A percentile compares a stretch with the other conserved stretches of the same genome.
Conservation (phyloP, 768 basidiomycete species). For the Boletus sp. region DNA sequence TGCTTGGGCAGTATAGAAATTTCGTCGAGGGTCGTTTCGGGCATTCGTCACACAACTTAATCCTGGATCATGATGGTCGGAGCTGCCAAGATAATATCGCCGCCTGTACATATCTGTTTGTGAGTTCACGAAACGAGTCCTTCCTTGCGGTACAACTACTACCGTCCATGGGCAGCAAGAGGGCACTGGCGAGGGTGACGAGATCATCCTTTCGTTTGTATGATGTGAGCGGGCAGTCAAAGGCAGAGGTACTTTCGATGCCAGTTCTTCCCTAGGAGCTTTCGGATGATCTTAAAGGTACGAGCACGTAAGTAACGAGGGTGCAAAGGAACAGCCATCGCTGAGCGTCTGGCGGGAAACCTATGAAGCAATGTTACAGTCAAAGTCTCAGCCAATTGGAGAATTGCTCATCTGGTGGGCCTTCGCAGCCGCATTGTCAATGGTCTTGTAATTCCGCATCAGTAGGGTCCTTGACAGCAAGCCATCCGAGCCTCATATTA, state of each 20-base stretch:
- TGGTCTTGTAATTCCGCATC: constrained; percentile 1
- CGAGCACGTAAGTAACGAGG: neutral
- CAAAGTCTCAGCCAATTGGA: neutral
- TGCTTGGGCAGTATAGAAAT: no score
- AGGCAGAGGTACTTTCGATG: neutral
- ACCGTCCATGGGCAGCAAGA: no score
- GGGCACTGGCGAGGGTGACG: no score
- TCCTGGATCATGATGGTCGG: no score
- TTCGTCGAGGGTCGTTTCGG: no score
- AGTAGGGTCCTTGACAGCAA: neutral
- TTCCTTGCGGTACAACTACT: no score
- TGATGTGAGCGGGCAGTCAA: no score
- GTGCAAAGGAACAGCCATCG: constrained; percentile 1
- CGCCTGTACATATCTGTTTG: no score
- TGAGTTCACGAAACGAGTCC: no score
- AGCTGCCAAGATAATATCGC: no score
- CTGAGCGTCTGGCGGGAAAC: constrained; percentile 1
- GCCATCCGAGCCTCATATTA: constrained; percentile 3
- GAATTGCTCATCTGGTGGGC: neutral
- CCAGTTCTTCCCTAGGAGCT: neutral
- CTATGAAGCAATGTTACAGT: neutral
- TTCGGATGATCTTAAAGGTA: neutral
- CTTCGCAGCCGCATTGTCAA: neutral
- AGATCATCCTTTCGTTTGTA: no score
- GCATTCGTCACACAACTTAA: no score